Evolutionary conservation across 192 early-diverging fungal genomes (phyloP).

Genomic region (Thamnidium elegans): DNA sequence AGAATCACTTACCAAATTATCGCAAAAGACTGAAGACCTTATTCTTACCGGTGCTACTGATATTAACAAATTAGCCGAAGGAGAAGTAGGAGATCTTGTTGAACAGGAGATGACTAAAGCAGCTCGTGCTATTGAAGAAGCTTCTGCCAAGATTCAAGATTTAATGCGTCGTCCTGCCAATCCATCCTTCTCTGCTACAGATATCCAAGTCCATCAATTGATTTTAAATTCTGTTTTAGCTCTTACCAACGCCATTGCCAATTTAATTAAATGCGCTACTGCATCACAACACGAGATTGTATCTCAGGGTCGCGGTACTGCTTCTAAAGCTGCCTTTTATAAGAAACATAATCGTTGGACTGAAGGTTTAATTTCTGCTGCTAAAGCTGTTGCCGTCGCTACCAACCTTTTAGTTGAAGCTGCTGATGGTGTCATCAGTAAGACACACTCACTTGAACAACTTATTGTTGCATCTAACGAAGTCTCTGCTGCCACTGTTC

Average conservation of each 20-base stretch:
- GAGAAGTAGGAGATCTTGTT: conserved; percentile 88
- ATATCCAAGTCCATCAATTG: conserved; percentile 87
- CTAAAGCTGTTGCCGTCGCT: conserved; percentile 90
- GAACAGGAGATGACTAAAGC: conserved; percentile 93
- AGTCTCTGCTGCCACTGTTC: conserved; percentile 93
- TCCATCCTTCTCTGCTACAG: conserved; percentile 60
- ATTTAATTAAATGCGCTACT: conserved; percentile 92
- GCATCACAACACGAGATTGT: conserved; percentile 98
- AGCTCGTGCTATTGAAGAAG: conserved; percentile 89
- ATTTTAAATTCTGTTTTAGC: conserved; percentile 90
- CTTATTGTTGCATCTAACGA: conserved; percentile 97
- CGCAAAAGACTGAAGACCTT: conserved; percentile 74
- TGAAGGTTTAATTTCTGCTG: conserved; percentile 95
- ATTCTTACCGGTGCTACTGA: conserved; percentile 56
- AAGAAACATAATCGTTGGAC: conserved; percentile 99
- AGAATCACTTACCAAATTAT: conserved; percentile 67
- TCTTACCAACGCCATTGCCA: conserved; percentile 89
- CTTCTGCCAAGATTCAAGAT: conserved; percentile 75
- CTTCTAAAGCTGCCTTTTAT: conserved; percentile 87
- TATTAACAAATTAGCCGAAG: conserved; percentile 51
- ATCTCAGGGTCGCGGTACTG: conserved; percentile 79
- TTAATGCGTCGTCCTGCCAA: conserved; percentile 78
- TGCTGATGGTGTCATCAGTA: conserved; percentile 92
- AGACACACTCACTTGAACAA: conserved; percentile 89
- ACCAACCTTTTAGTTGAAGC: conserved; percentile 91